These are phyloP conservation scores for Nosema muscidifuracis DNA, from an alignment of 371 early-diverging fungal species.

Conservation along the genomic window DNA sequence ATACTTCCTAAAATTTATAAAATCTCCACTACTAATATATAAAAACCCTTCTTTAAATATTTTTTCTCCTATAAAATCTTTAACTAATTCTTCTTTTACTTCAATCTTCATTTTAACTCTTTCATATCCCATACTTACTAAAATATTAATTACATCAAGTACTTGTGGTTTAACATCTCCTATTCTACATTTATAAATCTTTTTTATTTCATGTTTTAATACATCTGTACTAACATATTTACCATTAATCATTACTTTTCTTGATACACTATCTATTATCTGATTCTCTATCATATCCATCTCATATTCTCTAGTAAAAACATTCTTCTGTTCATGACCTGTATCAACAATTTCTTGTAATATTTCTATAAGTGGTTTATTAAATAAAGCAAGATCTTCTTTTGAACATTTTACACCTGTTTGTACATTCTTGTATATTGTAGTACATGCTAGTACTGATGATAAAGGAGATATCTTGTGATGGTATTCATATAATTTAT, in stretches of 20 bases:
- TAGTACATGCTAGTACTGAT: slow-evolving; percentile 45
- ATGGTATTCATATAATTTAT: slow-evolving; percentile 61
- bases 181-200: slow-evolving; percentile 24
- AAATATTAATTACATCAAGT: slow-evolving; percentile 49
- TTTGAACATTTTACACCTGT: slow-evolving; percentile 51
- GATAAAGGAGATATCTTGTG: slow-evolving; percentile 32
- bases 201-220: slow-evolving; percentile 36
- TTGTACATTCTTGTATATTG: slow-evolving; percentile 55
- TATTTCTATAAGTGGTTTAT: slow-evolving; percentile 24
- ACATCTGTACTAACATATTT: slow-evolving; percentile 16
- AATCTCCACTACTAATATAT: background rate
- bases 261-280: slow-evolving; percentile 46
- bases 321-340: slow-evolving; percentile 56
- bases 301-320: slow-evolving; percentile 51
- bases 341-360: slow-evolving; percentile 47
- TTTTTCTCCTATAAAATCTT: too few relatives aligned
- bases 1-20: background rate
- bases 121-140: slow-evolving; percentile 48
- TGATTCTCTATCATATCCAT: slow-evolving; percentile 41
- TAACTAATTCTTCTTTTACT: background rate
- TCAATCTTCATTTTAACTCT: slow-evolving; percentile 34
- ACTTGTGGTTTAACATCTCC: slow-evolving; percentile 51
- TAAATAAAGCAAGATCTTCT: slow-evolving; percentile 30
- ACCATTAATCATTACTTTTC: slow-evolving; percentile 32
- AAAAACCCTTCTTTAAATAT: background rate